Base-by-base conservation (phyloP, 1,284 basidiomycete genomes). In the Lignosus rhinocerotis region DNA sequence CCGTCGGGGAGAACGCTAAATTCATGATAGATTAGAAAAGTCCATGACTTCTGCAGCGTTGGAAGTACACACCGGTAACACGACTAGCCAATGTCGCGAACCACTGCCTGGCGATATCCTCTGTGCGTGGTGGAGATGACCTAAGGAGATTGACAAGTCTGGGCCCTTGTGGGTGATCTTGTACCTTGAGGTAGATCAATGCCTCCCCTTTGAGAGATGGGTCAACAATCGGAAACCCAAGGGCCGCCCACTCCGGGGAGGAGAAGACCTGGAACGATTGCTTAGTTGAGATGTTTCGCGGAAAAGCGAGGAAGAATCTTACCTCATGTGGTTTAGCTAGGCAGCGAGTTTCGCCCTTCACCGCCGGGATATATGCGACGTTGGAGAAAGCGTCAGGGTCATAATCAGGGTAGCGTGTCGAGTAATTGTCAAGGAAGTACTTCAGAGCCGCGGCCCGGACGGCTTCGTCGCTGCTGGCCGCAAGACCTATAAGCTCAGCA, bases 301-400 rank as follows among this genome's bases (percentile, higher is more conserved):
- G 41, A 42, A 6, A 32, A 14, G 17, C 19, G 5, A 16, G 12
- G n/a, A 21, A 32, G 14, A 9, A 25, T 65, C 73, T 48, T 46
- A 92, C 92, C 70, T 92, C 87, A 59, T 80, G 78, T 2, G 92
- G 88, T 53, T 82, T 87, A 1, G 83, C 86, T 56, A 93, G 70
- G 53, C 81, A 79, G n/a, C 60, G 45, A 77, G 74, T 58, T 76
- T 81, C 56, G 73, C 80, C 62, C 12, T 80, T 79, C 6, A 86
- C 66, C 3, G 93, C 86, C 1, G 96, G 97, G 33, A 99, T 85
- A 73, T 94, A 99, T 0, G 90, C 78, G 3, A 91, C 70, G 32
- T 84, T 72, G 2, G 75, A 74, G 54, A 84, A 87, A 17, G 80
- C 72, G 11, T 74, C 67, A 6, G 84, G 79, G 33, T 86, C 77